Evolutionary conservation across 2,329 filamentous ascomycete genomes (phyloP).

Genomic region (Diaporthe sp.): DNA sequence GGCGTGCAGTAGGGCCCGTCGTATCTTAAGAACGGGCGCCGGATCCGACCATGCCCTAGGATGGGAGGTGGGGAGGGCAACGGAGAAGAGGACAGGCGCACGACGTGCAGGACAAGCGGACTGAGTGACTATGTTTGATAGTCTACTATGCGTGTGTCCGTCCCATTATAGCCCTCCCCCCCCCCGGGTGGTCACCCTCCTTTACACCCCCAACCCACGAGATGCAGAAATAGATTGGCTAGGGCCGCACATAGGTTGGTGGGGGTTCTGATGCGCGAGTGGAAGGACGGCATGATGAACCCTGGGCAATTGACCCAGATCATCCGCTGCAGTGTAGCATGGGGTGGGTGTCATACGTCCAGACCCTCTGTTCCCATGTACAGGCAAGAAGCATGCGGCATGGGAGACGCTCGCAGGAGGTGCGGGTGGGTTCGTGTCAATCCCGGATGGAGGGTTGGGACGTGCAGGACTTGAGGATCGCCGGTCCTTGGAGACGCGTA

Average conservation of each 20-base stretch:
- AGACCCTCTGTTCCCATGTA: slow-evolving; percentile 14
- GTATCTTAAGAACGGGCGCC: slow-evolving; percentile 28
- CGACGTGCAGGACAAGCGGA: background rate
- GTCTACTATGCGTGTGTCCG: background rate
- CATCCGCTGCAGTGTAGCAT: slow-evolving; percentile 28
- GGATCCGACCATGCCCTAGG: slow-evolving; percentile 9
- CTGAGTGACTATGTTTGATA: no score
- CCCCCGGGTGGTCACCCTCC: background rate
- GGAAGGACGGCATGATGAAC: slow-evolving; percentile 23
- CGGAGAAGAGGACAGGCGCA: background rate
- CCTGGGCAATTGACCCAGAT: slow-evolving; percentile 19
- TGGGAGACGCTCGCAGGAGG: slow-evolving; percentile 5
- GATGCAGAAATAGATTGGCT: slow-evolving; percentile 11
- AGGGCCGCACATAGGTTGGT: background rate
- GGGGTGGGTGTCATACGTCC: slow-evolving; percentile 24
- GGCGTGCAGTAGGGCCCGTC: slow-evolving; percentile 36
- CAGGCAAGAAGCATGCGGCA: background rate
- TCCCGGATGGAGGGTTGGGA: background rate
- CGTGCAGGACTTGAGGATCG: slow-evolving; percentile 7
- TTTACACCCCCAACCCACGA: slow-evolving; percentile 2
- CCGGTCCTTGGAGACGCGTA: background rate
- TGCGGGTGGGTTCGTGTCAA: slow-evolving; percentile 24
- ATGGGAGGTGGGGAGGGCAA: background rate
- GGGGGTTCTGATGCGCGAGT: slow-evolving; percentile 19
- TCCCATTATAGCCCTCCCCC: background rate